Evolutionary conservation across 1,284 basidiomycete genomes (phyloP).

Genomic region (Ceratorhiza oryzae-sativae): DNA sequence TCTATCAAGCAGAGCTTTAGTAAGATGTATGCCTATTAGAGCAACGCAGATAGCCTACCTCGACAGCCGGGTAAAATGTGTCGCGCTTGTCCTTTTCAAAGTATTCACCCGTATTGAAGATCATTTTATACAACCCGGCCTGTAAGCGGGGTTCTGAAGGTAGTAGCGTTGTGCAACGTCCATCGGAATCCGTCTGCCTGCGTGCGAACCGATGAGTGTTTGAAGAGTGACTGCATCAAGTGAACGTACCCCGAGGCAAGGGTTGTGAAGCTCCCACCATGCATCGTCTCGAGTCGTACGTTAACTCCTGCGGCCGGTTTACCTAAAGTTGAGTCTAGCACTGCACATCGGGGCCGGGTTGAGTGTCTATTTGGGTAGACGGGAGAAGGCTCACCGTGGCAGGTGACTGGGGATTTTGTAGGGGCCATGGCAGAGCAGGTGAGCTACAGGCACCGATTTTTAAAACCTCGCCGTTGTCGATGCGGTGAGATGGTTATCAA

Average conservation of each 20-base stretch:
- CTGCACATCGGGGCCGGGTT: conserved; percentile 56
- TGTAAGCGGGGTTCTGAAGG: conserved; percentile 58
- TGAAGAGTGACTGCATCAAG: background rate
- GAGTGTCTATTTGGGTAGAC: background rate
- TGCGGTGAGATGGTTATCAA: background rate
- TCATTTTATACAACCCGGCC: conserved; percentile 77
- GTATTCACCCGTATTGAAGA: conserved; percentile 84
- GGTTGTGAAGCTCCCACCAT: conserved; percentile 57
- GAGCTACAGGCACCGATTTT: too few species aligned
- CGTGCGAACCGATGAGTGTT: conserved; percentile 19
- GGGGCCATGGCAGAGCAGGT: background rate
- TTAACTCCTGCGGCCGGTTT: conserved; percentile 76
- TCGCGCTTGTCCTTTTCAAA: conserved; percentile 68
- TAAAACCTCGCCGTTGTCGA: too few species aligned
- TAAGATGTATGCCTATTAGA: background rate
- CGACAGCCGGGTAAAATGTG: conserved; percentile 89
- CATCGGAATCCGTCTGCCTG: conserved; percentile 82
- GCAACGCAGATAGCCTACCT: conserved; percentile 58
- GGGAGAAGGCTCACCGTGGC: conserved; percentile 68
- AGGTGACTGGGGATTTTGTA: conserved; percentile 77
- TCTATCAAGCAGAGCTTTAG: conserved; percentile 56
- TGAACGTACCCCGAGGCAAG: conserved; percentile 66
- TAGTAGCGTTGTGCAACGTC: conserved; percentile 77
- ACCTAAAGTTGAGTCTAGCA: conserved; percentile 84
- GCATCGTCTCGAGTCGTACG: conserved; percentile 58